Percentiles rank a stretch among this genome's conserved stretches.
phyloP scores from a whole-genome alignment of 768 basidiomycete genomes.

The Trametes meyenii region DNA sequence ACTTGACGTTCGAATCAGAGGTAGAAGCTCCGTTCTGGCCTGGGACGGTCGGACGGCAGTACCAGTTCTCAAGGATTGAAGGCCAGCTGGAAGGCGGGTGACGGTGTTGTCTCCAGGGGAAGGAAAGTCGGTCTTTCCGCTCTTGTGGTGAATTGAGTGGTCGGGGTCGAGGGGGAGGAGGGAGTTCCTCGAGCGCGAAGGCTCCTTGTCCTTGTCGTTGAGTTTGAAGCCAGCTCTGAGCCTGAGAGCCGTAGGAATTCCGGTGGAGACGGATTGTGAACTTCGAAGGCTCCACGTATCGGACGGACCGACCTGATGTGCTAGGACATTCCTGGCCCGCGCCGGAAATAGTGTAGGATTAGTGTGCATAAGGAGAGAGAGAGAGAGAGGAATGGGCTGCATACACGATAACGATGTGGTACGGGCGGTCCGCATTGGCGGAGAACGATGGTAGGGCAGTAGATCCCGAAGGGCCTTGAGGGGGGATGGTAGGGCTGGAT shows the following conservation, averaged over 20 bases:
- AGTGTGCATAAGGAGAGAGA: conserved; percentile 12
- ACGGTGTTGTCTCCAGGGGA: conserved; percentile 17
- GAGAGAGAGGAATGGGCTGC: conserved; percentile 34
- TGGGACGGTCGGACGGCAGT: conserved; percentile 47
- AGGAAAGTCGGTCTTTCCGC: conserved; percentile 15
- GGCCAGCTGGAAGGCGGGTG: conserved; percentile 64
- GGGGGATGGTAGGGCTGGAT: conserved; percentile 29
- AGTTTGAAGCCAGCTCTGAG: conserved; percentile 79
- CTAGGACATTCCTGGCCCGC: conserved; percentile 84
- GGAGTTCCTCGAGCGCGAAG: conserved; percentile 13
- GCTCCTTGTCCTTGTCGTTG: conserved; percentile 53
- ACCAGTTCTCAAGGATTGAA: conserved; percentile 73
- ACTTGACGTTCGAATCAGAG: conserved; percentile 13
- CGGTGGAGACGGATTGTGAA: conserved; percentile 36
- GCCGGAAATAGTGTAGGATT: conserved; percentile 41
- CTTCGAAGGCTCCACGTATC: neutral
- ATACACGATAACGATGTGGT: conserved; percentile 79
- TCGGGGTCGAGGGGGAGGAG: conserved; percentile 32
- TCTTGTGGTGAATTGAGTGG: conserved; percentile 18
- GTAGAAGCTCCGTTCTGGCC: neutral
- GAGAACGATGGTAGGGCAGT: conserved; percentile 50
- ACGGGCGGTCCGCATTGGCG: conserved; percentile 60
- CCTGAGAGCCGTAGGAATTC: conserved; percentile 78
- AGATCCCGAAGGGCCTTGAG: conserved; percentile 29
- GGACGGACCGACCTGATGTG: conserved; percentile 53